These are phyloP conservation scores for Seiridium unicorne DNA, from an alignment of 2,329 filamentous ascomycete species.

Conservation along the genomic window DNA sequence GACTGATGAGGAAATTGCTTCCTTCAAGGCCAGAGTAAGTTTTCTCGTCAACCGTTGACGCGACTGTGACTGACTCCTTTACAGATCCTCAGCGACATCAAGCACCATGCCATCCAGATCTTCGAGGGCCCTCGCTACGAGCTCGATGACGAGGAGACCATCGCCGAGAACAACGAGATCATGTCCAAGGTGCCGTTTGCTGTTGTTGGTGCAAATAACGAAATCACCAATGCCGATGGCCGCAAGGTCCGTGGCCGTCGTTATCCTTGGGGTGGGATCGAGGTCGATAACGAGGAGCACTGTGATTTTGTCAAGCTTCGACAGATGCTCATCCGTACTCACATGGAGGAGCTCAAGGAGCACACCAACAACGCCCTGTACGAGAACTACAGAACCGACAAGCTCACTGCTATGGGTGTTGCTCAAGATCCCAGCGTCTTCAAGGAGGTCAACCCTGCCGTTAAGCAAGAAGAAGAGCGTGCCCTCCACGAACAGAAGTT, in stretches of 20 bases:
- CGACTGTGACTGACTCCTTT: conserved; percentile 10
- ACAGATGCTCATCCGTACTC: conserved; percentile 99
- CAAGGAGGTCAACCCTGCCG: conserved; percentile 99
- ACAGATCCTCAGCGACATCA: conserved; percentile 94
- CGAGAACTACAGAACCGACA: conserved; percentile 99
- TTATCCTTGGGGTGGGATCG: conserved; percentile 98
- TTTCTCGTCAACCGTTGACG: no score
- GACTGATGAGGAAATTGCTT: conserved; percentile 91
- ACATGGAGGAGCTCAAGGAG: conserved; percentile 99
- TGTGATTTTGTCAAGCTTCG: conserved; percentile 99
- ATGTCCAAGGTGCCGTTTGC: conserved; percentile 99
- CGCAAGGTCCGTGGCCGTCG: conserved; percentile 93
- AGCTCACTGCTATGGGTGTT: conserved; percentile 97
- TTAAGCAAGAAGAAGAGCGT: conserved; percentile 99
- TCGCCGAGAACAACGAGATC: conserved; percentile 99
- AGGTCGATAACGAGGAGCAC: conserved; percentile 99
- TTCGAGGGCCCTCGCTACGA: conserved; percentile 98
- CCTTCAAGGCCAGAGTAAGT: conserved; percentile 95
- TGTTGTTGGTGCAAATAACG: conserved; percentile 93
- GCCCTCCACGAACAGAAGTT: conserved; percentile 98
- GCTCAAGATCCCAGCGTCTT: conserved; percentile 98
- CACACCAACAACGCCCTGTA: conserved; percentile 99
- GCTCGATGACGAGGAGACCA: conserved; percentile 98
- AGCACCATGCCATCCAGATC: conserved; percentile 96
- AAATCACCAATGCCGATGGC: conserved; percentile 87